Evolutionary conservation across 371 early-diverging fungal species (phyloP), one percentile per base, ranked within the genome.

Genomic region (Paraphysoderma sedebokerense): DNA sequence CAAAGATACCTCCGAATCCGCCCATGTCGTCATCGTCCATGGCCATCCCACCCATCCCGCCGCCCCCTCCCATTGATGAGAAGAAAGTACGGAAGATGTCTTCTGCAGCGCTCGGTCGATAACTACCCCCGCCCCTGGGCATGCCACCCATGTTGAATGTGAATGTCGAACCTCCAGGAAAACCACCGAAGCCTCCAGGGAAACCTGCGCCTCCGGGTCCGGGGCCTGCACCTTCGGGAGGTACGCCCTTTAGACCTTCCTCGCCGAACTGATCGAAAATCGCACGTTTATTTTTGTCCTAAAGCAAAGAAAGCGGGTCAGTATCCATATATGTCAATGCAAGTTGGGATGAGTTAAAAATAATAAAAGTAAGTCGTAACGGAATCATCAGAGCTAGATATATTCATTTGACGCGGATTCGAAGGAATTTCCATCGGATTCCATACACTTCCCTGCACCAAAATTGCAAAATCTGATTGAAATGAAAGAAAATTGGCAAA

Each of bases 81-180:
- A 92, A 90, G 71, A 95, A 84, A 53, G 80, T 79, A 28, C 66
- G 63, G 53, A 92, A 93, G 53, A 96, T 92, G 42, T 87, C 86
- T 22, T 92, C 87, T n/a, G 97, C 84, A 52, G 78, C 62, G n/a
- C 79, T 71, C 9, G 92, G 92, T n/a, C 67, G 60, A 59, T 79
- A 83, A 0, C 81, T 77, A 32, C 67, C 72, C 26, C 62, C 63
- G 22, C 71, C 67, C 24, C 58, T 53, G 4, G 37, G 30, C 8
- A 39, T 46, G 15, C 68, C 70, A 20, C 58, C 48, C 2, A 67
- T 62, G 17, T 69, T 59, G 52, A 81, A 83, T 0, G 73, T 51
- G 51, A 73, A 81, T 17, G 75, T 73, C 20, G 53, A 51, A 46
- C 61, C 67, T n/a, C 60, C 67, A 24, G 63, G 65, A 50, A 72